Percentiles rank a stretch among this genome's conserved stretches.
Conservation (phyloP, 306 rosid genomes). For the Gastrolobium villosum region DNA sequence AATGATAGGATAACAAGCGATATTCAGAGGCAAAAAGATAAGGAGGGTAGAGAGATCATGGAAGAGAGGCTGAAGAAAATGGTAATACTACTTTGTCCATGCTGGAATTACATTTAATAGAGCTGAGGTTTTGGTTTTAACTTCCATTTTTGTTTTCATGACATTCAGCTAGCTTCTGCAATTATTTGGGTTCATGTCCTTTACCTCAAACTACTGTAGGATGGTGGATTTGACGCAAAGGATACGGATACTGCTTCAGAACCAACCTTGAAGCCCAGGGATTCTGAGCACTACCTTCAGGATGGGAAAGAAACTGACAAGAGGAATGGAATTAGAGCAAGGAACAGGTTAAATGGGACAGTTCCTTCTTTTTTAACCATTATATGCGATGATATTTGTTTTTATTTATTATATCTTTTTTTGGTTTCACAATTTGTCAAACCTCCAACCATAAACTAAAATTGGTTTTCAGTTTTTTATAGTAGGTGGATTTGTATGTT, state of each 20-base stretch:
- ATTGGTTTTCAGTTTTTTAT: constrained; percentile 24
- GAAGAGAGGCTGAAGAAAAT: constrained; percentile 78
- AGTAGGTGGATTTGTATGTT: constrained; percentile 30
- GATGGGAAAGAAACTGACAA: constrained; percentile 66
- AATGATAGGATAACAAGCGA: constrained; percentile 80
- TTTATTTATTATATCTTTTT: too few species aligned
- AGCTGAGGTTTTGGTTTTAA: constrained; percentile 78
- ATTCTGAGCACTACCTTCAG: constrained; percentile 56
- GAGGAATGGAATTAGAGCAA: constrained; percentile 78
- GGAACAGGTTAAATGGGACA: constrained; percentile 65
- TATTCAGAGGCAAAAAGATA: constrained; percentile 86
- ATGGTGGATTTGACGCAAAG: constrained; percentile 79
- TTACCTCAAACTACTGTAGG: constrained; percentile 99
- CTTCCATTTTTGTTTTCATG: constrained; percentile 85
- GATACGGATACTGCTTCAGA: constrained; percentile 65
- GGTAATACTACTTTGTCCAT: constrained; percentile 78
- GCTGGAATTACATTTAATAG: constrained; percentile 72
- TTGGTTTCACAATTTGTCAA: constrained; percentile 17
- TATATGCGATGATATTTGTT: not conserved
- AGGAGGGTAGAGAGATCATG: constrained; percentile 79
- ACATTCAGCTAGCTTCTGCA: constrained; percentile 99
- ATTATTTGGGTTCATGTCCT: constrained; percentile 99
- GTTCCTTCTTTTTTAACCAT: constrained; percentile 19
- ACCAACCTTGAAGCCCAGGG: constrained; percentile 65
- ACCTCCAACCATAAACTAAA: constrained; percentile 4